phyloP scores from a whole-genome alignment of 306 rosid species.

The Fagus sylvatica region DNA sequence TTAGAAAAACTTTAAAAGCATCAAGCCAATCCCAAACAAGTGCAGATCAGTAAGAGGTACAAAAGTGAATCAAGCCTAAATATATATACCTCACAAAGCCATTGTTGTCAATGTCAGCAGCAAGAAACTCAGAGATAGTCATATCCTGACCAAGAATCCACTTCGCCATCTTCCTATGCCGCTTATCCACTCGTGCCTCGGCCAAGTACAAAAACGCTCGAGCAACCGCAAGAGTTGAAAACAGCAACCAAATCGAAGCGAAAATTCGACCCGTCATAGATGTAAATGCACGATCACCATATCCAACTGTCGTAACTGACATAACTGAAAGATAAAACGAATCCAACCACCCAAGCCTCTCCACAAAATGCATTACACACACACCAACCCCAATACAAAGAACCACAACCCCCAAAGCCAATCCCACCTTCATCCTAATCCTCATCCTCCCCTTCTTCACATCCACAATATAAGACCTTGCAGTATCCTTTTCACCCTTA shows the following conservation, averaged over 20 bases:
- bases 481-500: slow-evolving; percentile 49
- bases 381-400: slow-evolving; percentile 88
- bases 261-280: slow-evolving; percentile 79
- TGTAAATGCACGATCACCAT: slow-evolving; percentile 80
- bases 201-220: slow-evolving; percentile 90
- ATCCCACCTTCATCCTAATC: slow-evolving; percentile 91
- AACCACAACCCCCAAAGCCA: slow-evolving; percentile 90
- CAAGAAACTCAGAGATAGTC: slow-evolving; percentile 92
- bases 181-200: slow-evolving; percentile 95
- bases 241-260: slow-evolving; percentile 92
- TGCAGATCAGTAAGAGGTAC: not conserved
- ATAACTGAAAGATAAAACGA: slow-evolving; percentile 93
- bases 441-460: slow-evolving; percentile 98
- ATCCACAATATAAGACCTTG: slow-evolving; percentile 68
- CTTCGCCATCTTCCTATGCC: slow-evolving; percentile 92
- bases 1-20: not conserved
- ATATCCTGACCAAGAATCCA: slow-evolving; percentile 97
- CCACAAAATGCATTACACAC: slow-evolving; percentile 79
- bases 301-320: slow-evolving; percentile 97
- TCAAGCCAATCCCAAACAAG: slow-evolving; percentile 7
- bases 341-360: slow-evolving; percentile 84
- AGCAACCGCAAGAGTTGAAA: slow-evolving; percentile 91
- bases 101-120: slow-evolving; percentile 91
- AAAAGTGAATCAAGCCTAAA: not conserved
- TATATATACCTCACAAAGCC: slow-evolving; percentile 82